Percentiles rank a stretch among this genome's conserved stretches.
phyloP scores from a whole-genome alignment of 1,284 basidiomycete species.

The Sutorius eximius region DNA sequence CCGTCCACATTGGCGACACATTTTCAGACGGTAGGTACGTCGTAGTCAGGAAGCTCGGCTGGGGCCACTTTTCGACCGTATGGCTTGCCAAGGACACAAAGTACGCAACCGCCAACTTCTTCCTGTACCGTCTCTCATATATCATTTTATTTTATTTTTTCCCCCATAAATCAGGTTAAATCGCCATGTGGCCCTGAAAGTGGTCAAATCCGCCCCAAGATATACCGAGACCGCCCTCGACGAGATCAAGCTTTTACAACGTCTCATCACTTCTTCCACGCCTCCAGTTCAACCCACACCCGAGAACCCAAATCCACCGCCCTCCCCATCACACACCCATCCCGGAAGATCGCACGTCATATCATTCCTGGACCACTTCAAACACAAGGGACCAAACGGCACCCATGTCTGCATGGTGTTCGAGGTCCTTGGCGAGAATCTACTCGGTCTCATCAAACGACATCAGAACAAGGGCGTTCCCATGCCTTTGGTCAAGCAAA shows the following conservation, averaged over 20 bases:
- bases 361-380: conserved; percentile 95
- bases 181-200: conserved; percentile 97
- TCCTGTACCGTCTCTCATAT: background rate
- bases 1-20: conserved; percentile 91
- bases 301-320: conserved; percentile 57
- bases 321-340: conserved; percentile 68
- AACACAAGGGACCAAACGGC: conserved; percentile 95
- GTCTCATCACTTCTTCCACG: conserved; percentile 86
- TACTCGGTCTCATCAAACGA: conserved; percentile 96
- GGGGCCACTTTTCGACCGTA: conserved; percentile 97
- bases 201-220: conserved; percentile 95
- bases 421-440: conserved; percentile 96
- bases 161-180: conserved; percentile 60
- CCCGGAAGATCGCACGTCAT: conserved; percentile 86
- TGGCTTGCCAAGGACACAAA: conserved; percentile 88
- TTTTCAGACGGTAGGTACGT: conserved; percentile 89
- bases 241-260: conserved; percentile 97
- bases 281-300: conserved; percentile 56
- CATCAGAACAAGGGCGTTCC: conserved; percentile 95
- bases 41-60: conserved; percentile 95
- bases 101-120: conserved; percentile 42
- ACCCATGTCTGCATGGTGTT: conserved; percentile 99
- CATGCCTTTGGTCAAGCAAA: conserved; percentile 91
- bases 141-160: conserved; percentile 7
- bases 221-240: conserved; percentile 98